Base-by-base conservation (phyloP, 116 monocot species). In the Zostera marina region DNA sequence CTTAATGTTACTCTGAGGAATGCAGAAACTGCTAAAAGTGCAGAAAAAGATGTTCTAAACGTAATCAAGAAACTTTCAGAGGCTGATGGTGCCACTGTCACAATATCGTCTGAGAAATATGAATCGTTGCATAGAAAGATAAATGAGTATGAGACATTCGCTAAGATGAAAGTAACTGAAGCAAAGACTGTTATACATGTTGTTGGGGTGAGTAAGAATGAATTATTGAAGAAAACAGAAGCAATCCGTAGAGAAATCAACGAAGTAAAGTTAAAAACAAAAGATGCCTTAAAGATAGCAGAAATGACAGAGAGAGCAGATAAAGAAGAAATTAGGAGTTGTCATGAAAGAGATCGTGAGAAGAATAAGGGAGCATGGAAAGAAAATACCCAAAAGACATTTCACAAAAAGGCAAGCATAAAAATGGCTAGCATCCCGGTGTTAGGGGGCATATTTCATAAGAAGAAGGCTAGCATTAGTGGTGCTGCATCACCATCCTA, bases 121-220 rank as follows among this genome's bases (percentile, higher is more conserved):
- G 80, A 80, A 8, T 77, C 80, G 7, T 53, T 80, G 66, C 77
- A 68, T 63, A 53, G 68, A 22, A 83, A 88, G 59, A 77, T 80
- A 20, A 77, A 72, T 51, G 77, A 83, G 46, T 79, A 72, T 6
- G 72, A 77, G 63, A 73, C 74, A 58, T 44, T 89, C 56, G 70
- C 74, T 52, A 73, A 84, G 41, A 80, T 84, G 84, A 83, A 81
- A 54, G 78, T 78, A 12, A 78, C 76, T 60, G 83, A 80, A 45
- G 80, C 89, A 9, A 54, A 69, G 66, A 75, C 84, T 14, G 73
- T 81, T 61, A 80, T 76, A 12, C 81, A 89, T 32, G 89, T 81
- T 4, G 76, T 89, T 14, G 75, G 51, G 65, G 81, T 81, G 2
- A 78, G 84, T 58, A 81, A 89, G 65, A 80, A 73, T 41, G 80